Conservation (phyloP, 2,329 filamentous ascomycete species). For the Stromatinia cepivora region DNA sequence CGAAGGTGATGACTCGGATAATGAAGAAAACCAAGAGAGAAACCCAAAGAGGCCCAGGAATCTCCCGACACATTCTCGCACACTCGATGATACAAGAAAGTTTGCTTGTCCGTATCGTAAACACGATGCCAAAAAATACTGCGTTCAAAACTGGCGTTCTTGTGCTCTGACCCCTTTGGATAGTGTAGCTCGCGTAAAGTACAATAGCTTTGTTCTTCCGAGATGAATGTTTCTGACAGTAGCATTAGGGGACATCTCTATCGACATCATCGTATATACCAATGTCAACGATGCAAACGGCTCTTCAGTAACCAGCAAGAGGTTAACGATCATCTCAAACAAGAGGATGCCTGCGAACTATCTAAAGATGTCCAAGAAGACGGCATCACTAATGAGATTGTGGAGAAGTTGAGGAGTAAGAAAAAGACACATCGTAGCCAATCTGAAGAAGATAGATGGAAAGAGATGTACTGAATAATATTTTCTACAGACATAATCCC, state of each 20-base stretch:
- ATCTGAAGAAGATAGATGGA: conserved; percentile 27
- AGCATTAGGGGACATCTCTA: conserved; percentile 26
- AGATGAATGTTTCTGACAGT: no score
- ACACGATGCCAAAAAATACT: conserved; percentile 26
- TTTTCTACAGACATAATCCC: conserved; percentile 10
- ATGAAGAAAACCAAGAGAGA: no score
- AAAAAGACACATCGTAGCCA: conserved; percentile 28
- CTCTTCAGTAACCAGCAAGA: conserved; percentile 20
- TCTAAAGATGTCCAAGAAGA: no score
- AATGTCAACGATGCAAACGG: conserved; percentile 27
- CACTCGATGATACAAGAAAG: no score
- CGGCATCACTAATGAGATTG: conserved; percentile 8
- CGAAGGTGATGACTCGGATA: no score
- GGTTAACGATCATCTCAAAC: conserved; percentile 14
- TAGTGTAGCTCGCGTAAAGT: conserved; percentile 28
- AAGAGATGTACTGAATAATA: conserved; percentile 26
- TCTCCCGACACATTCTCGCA: no score
- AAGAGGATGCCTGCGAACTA: no score
- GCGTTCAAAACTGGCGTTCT: conserved; percentile 15
- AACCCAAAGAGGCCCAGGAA: no score
- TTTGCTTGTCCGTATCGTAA: conserved; percentile 5
- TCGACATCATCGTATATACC: conserved; percentile 24
- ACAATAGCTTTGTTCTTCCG: conserved; percentile 5
- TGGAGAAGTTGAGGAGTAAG: conserved; percentile 21
- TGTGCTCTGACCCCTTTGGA: conserved; percentile 25